Evolutionary conservation across 108 stramenopile genomes (phyloP).

Genomic region (Schizochytrium sp.): DNA sequence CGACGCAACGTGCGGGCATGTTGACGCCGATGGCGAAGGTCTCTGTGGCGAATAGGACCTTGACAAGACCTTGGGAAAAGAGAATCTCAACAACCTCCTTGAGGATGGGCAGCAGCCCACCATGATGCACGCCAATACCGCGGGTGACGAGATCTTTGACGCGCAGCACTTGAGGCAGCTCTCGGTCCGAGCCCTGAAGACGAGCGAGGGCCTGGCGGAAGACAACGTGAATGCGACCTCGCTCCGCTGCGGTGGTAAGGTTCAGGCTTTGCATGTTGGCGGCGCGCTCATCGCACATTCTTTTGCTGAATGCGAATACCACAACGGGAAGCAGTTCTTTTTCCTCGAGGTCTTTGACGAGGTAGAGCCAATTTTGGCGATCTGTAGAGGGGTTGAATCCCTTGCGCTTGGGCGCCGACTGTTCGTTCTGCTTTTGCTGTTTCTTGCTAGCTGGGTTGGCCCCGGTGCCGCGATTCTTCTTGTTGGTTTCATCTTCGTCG

Average conservation of each 20-base stretch:
- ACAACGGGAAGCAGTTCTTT: constrained; percentile 84
- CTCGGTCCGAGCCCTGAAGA: constrained; percentile 66
- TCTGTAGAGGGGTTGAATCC: constrained; percentile 56
- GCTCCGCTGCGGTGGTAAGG: constrained; percentile 73
- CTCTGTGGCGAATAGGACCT: constrained; percentile 91
- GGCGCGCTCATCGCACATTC: constrained; percentile 90
- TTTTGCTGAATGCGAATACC: constrained; percentile 93
- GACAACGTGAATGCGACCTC: constrained; percentile 59
- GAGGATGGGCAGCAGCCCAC: constrained; percentile 90
- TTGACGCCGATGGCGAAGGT: constrained; percentile 99
- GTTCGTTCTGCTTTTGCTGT: constrained; percentile 57
- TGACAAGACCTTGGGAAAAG: constrained; percentile 81
- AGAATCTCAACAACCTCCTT: constrained; percentile 92
- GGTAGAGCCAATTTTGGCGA: constrained; percentile 47
- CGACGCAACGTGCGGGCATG: constrained; percentile 92
- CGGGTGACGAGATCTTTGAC: constrained; percentile 71
- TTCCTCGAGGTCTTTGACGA: constrained; percentile 66
- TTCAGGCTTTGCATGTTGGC: constrained; percentile 67
- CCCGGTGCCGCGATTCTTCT: constrained; percentile 32
- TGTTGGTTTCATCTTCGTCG: constrained; percentile 39
- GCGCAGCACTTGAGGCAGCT: constrained; percentile 78
- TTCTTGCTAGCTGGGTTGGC: constrained; percentile 64
- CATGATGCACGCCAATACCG: constrained; percentile 95
- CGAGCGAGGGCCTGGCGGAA: constrained; percentile 66
- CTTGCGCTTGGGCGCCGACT: constrained; percentile 53